Evolutionary conservation across 345 rosid species (phyloP).

Genomic region (Physaria fendleri): DNA sequence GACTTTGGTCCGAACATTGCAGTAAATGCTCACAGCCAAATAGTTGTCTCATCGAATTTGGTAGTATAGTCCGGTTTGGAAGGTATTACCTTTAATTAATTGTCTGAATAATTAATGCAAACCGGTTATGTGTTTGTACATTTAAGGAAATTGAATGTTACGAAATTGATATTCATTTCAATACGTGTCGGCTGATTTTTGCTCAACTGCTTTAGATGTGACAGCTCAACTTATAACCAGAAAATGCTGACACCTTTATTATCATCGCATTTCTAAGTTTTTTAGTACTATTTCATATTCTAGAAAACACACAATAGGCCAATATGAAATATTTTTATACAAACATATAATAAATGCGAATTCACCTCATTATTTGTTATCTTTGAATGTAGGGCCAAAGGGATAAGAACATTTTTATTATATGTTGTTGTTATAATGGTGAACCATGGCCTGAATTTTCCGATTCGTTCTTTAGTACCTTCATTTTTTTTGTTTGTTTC

Average conservation of each 20-base stretch:
- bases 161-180: neutral
- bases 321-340: no score
- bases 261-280: neutral
- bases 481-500: no score
- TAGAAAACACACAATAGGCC: neutral
- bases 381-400: no score
- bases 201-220: conserved; percentile 27
- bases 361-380: no score
- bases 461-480: no score
- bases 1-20: conserved; percentile 2
- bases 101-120: neutral
- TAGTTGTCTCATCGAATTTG: neutral
- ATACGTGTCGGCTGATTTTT: conserved; percentile 16
- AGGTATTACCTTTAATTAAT: neutral
- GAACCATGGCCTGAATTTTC: no score
- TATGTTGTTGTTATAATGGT: no score
- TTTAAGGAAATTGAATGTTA: neutral
- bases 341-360: no score
- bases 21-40: conserved; percentile 12
- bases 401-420: no score
- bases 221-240: conserved; percentile 30
- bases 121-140: conserved; percentile 14
- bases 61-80: conserved; percentile 3
- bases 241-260: conserved; percentile 10
- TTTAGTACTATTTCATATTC: neutral